Base-by-base conservation (phyloP, 768 basidiomycete genomes). In the Peribolospora kevripleyi region DNA sequence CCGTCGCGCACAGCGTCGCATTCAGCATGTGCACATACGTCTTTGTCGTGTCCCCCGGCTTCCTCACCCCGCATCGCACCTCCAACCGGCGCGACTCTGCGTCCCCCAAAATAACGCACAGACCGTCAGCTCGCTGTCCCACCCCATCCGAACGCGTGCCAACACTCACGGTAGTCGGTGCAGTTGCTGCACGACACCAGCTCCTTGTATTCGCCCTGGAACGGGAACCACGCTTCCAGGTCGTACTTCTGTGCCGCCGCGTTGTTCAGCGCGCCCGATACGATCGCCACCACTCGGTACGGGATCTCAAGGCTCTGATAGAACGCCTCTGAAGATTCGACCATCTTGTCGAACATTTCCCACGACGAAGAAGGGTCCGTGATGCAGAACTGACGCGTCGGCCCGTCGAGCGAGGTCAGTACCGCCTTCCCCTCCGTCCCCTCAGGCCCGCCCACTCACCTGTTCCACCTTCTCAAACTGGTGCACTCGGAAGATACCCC, bases 401-500 rank as follows among this genome's bases (percentile, higher is more conserved):
- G 40, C 11, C 10, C 11, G 37, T 11, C 5, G 42, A 55, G 42
- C 4, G 2, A 42, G 50, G 40, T 42, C 47, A 55, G 37, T 25
- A 39, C n/a, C 25, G 25, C 39, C 25, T 25, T 25, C 25, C 25
- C 25, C 25, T 25, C 25, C 25, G 25, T 25, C 25, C 1, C 25
- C 25, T 25, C 25, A 25, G 25, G 25, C 25, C 25, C 1, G 2
- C 36, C 4, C 1, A 55, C 69, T 52, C 48, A 72, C 72, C 67
- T 74, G 73, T 67, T 98, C 93, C 53, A 98, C 76, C 73, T 98
- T 98, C 71, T 98, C 93, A 61, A 98, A 98, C 69, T 98, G 93
- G 66, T 98, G 93, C 54, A 98, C 91, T 36, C 93, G 84, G 79
- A 98, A 98, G 69, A 97, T 95, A 55, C 93, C 93, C 88, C 93